Base-by-base conservation (phyloP, 805 yeast genomes). In the Tetrapisispora pingtungensis region DNA sequence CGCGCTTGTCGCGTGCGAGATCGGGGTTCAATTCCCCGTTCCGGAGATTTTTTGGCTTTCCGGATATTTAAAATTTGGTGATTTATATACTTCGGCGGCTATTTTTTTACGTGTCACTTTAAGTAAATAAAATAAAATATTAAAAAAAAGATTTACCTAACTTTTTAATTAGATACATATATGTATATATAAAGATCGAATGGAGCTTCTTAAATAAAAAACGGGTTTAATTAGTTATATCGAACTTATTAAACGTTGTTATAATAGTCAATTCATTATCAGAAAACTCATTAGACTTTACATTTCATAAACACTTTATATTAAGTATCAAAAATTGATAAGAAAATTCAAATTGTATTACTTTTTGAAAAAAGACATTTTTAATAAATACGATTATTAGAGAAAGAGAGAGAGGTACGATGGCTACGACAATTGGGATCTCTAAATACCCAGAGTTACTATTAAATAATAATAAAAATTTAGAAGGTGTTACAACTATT, bases 401-500 rank as follows among this genome's bases (percentile, higher is more conserved):
- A n/a, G n/a, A n/a, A n/a, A n/a, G n/a, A n/a, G 8, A 22, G 26
- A 22, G 26, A 22, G 26, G 26, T 8, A 22, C 8, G 12, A 34
- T 34, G 37, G 10, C 39, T 4, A 15, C 31, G 7, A 17, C 39
- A 26, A 36, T 36, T 26, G 39, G 39, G 20, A 10, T 37, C 7
- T 15, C 40, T 10, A 37, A 33, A 22, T 37, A 37, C 18, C 40
- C 40, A 26, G 40, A 37, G 10, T 28, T 37, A 17, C 17, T 37
- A 5, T 4, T 30, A 27, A 22, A 35, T 10, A 40, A 32, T 12
- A 33, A 22, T 22, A 13, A 24, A 33, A 18, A 18, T 20, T 26
- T 22, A n/a, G 41, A 51, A 18, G 55, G 54, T 14, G 52, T 62
- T 3, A 53, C 64, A 1, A 60, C 62, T 2, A 52, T 59, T 8